Percentiles rank a stretch among this genome's conserved stretches.
phyloP scores from a whole-genome alignment of 192 early-diverging fungal species.

The Coemansia furcata region DNA sequence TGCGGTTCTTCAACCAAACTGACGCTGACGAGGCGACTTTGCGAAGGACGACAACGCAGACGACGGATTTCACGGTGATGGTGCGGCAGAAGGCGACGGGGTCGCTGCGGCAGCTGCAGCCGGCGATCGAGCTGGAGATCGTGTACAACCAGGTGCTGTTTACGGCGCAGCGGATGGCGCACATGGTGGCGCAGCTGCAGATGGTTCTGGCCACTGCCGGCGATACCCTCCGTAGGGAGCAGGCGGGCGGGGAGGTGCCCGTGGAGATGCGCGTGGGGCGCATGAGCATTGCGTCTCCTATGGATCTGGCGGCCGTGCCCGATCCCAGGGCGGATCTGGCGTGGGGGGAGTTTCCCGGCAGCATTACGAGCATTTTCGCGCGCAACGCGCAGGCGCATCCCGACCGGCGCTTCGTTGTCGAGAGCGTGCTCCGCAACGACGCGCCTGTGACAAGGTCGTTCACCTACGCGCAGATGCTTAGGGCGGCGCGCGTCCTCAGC shows the following conservation, averaged over 20 bases:
- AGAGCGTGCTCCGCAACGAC: conserved; percentile 52
- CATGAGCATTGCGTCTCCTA: conserved; percentile 62
- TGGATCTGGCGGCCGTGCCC: conserved; percentile 59
- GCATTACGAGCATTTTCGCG: conserved; percentile 90
- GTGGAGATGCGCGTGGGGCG: conserved; percentile 60
- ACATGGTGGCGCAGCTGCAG: conserved; percentile 85
- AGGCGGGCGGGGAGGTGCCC: conserved; percentile 24
- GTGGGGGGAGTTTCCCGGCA: conserved; percentile 88
- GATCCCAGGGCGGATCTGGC: conserved; percentile 73
- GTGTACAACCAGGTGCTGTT: conserved; percentile 96
- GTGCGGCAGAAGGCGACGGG: conserved; percentile 68
- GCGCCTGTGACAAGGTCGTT: conserved; percentile 56
- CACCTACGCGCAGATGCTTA: conserved; percentile 77
- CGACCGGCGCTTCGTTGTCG: conserved; percentile 80
- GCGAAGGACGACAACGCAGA: conserved; percentile 63
- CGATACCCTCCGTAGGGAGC: conserved; percentile 26
- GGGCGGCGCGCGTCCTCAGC: conserved; percentile 83
- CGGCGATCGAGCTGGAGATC: conserved; percentile 78
- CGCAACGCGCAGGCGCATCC: conserved; percentile 75
- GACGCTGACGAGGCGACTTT: conserved; percentile 83
- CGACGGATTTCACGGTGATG: conserved; percentile 84
- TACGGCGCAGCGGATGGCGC: conserved; percentile 75
- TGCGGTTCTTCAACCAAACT: conserved; percentile 95
- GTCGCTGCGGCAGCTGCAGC: conserved; percentile 84
- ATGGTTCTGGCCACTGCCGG: conserved; percentile 72